Base-by-base conservation (phyloP, 1,284 basidiomycete species). In the Pyrrhoderma noxium region DNA sequence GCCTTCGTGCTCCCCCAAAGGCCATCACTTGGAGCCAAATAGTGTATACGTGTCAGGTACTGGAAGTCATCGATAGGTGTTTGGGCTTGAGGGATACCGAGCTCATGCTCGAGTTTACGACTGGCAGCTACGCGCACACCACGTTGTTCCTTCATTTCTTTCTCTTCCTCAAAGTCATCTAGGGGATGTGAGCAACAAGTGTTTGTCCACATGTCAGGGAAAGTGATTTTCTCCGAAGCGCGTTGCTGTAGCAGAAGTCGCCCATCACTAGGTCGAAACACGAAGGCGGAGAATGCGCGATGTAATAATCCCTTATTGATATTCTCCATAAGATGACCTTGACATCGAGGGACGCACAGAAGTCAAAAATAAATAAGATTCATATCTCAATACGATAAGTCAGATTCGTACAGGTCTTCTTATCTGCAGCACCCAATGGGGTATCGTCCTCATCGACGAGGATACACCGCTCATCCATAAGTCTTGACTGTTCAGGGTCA, bases 1-100 rank as follows among this genome's bases (percentile, higher is more conserved):
- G 93, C 95, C 86, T 82, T 99, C 96, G 63, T 99, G 96, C 68
- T 99, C 96, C 96, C 96, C 96, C 96, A 99, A 59, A 87, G 71
- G 4, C 91, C 94, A 67, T 89, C 71, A 19, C 89, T 92, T 2
- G 96, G 93, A 0, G 96, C 96, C 44, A 99, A 79, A 67, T 99
- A 99, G 71, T 99, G 96, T 64, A 99, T 99, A 56, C 89, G 78
- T 14, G 95, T 96, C 47, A 99, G 75, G 68, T 94, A 99, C 61
- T 94, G 91, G 69, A 98, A 98, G 53, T 89, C 70, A 53, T 95
- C 89, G 39, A 90, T 68, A 1, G 89, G 85, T 0, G 89, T 82
- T 63, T 93, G 85, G 52, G 69, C 73, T 43, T 65, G 71, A 2
- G 92, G 90, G 60, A 99, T 98, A 34, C 96, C 96, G 35, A 99